A percentile compares a stretch with the other conserved stretches of the same genome.
Evolutionary conservation across 2,329 filamentous ascomycete species (phyloP).

Genomic region (Aureobasidium uvarum): DNA sequence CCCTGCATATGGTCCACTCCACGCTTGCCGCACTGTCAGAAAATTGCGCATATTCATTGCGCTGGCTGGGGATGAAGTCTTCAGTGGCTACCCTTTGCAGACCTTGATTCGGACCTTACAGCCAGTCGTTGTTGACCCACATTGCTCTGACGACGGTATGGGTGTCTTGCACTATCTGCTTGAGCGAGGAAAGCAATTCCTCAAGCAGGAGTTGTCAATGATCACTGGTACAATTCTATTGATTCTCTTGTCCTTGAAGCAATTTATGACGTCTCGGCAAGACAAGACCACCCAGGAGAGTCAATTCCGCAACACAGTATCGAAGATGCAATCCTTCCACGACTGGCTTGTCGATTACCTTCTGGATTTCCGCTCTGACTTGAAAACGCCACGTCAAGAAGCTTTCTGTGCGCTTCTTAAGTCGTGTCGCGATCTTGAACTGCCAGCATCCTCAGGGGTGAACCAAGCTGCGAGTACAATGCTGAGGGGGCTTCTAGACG

Average conservation of each 20-base stretch:
- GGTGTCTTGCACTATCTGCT: slow-evolving; percentile 85
- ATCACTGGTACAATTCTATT: slow-evolving; percentile 77
- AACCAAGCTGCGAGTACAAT: slow-evolving; percentile 75
- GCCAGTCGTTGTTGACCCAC: slow-evolving; percentile 73
- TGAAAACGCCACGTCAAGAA: slow-evolving; percentile 40
- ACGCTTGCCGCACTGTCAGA: slow-evolving; percentile 81
- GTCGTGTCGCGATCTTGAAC: slow-evolving; percentile 65
- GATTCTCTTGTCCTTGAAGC: slow-evolving; percentile 71
- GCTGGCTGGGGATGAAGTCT: slow-evolving; percentile 70
- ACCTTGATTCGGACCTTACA: slow-evolving; percentile 82
- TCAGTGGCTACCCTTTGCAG: slow-evolving; percentile 77
- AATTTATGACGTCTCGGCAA: slow-evolving; percentile 71
- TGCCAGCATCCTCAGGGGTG: slow-evolving; percentile 66
- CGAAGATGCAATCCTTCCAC: slow-evolving; percentile 72
- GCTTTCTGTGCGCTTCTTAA: slow-evolving; percentile 64
- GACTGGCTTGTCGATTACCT: slow-evolving; percentile 74
- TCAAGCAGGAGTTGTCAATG: slow-evolving; percentile 68
- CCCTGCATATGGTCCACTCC: slow-evolving; percentile 77
- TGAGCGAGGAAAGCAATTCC: slow-evolving; percentile 61
- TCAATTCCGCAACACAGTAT: slow-evolving; percentile 74
- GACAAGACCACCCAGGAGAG: slow-evolving; percentile 81
- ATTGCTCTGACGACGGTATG: slow-evolving; percentile 87
- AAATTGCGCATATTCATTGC: slow-evolving; percentile 80
- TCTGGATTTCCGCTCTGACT: slow-evolving; percentile 49
- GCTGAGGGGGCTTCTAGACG: slow-evolving; percentile 74